These are phyloP conservation scores for Pleurotus tuoliensis DNA, from an alignment of 768 basidiomycete genomes.

Conservation along the genomic window DNA sequence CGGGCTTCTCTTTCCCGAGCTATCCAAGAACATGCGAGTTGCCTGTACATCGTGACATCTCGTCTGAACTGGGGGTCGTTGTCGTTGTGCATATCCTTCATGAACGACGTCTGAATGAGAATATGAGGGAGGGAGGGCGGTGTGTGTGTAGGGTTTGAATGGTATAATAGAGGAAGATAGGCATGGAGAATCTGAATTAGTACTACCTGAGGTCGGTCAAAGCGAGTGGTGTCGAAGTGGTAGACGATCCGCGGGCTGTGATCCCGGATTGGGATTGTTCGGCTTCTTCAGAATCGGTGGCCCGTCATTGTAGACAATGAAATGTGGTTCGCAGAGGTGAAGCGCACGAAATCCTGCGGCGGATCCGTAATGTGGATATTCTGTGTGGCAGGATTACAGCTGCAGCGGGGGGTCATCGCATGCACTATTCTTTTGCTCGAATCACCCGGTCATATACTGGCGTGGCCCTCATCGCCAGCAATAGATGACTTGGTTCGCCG, in stretches of 20 bases:
- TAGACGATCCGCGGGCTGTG: background rate
- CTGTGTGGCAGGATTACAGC: too few relatives aligned
- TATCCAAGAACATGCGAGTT: background rate
- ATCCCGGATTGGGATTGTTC: background rate
- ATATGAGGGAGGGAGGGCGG: background rate
- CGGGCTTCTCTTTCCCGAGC: background rate
- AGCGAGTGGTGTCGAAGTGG: background rate
- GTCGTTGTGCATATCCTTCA: conserved; percentile 6
- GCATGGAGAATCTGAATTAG: background rate
- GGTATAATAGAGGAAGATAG: background rate
- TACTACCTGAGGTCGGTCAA: background rate
- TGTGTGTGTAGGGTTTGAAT: background rate
- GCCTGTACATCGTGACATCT: background rate
- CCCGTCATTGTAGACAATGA: background rate
- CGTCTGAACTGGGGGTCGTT: background rate
- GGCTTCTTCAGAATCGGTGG: background rate
- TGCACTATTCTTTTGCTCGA: too few relatives aligned
- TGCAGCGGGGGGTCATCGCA: too few relatives aligned
- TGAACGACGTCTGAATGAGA: background rate
- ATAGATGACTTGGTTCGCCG: too few relatives aligned
- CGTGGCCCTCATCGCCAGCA: too few relatives aligned
- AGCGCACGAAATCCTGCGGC: too few relatives aligned
- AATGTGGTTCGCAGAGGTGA: too few relatives aligned
- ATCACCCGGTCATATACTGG: too few relatives aligned
- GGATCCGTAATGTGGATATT: too few relatives aligned